Percentiles rank a stretch among this genome's conserved stretches.
Conservation (phyloP, 1,284 basidiomycete species). For the Phellopilus nigrolimitatus region DNA sequence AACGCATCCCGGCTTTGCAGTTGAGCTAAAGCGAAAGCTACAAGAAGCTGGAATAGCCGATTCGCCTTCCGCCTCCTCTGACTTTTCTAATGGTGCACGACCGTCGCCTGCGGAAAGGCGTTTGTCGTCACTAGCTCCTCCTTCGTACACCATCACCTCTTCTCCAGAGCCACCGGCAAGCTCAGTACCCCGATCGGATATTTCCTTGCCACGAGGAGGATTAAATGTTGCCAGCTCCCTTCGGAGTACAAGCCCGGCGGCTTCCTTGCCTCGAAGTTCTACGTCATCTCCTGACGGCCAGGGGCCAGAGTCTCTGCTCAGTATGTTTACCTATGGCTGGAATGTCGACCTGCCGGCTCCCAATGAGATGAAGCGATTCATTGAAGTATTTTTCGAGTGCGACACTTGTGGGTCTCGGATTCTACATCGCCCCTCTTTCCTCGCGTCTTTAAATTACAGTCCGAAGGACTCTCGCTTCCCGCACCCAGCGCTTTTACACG, state of each 20-base stretch:
- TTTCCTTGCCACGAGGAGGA: slow-evolving; percentile 19
- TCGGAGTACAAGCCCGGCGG: slow-evolving; percentile 38
- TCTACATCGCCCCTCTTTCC: slow-evolving; percentile 73
- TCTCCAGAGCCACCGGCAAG: slow-evolving; percentile 15
- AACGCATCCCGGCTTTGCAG: slow-evolving; percentile 33
- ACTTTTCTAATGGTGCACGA: slow-evolving; percentile 4
- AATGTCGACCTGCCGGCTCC: slow-evolving; percentile 77
- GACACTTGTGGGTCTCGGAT: slow-evolving; percentile 79
- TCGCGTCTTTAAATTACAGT: slow-evolving; percentile 67
- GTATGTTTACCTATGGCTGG: slow-evolving; percentile 71
- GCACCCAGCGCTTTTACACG: slow-evolving; percentile 76
- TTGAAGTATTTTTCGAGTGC: slow-evolving; percentile 76
- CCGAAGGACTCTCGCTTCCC: slow-evolving; percentile 75
- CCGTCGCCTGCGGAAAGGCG: slow-evolving; percentile 10
- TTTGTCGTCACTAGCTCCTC: slow-evolving; percentile 15
- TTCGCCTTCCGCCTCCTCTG: slow-evolving; percentile 16
- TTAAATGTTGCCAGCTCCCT: slow-evolving; percentile 10
- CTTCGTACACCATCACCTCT: slow-evolving; percentile 12
- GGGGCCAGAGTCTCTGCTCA: slow-evolving; percentile 49
- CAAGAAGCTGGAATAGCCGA: slow-evolving; percentile 38
- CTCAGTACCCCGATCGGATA: slow-evolving; percentile 16
- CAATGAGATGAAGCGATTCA: slow-evolving; percentile 62
- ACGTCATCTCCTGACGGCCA: slow-evolving; percentile 27
- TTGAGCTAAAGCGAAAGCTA: slow-evolving; percentile 57
- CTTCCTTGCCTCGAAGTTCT: slow-evolving; percentile 42